Evolutionary conservation across 2,329 filamentous ascomycete genomes (phyloP).

Genomic region (Colletotrichum salicis): DNA sequence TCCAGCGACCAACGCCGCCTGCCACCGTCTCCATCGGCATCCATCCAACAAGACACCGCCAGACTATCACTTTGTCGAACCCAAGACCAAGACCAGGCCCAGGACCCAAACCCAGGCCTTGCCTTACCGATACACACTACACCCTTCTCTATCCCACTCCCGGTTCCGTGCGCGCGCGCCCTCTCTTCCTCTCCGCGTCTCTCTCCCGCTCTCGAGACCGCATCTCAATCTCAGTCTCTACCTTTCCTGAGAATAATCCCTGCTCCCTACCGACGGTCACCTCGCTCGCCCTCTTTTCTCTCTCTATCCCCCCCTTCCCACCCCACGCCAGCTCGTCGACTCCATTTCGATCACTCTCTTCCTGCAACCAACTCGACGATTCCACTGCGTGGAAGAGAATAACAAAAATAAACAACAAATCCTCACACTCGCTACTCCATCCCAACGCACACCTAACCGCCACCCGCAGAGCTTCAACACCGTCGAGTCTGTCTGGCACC

Average conservation of each 20-base stretch:
- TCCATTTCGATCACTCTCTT: conserved; percentile 14
- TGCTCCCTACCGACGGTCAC: conserved; percentile 27
- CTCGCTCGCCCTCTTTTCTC: conserved; percentile 32
- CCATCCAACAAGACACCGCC: conserved; percentile 16
- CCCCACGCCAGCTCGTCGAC: conserved; percentile 16
- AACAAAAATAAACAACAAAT: conserved; percentile 34
- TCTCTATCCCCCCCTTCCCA: conserved; percentile 28
- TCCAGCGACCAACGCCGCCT: conserved; percentile 21
- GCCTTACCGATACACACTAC: background rate
- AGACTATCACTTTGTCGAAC: background rate
- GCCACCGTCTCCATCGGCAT: conserved; percentile 3
- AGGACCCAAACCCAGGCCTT: conserved; percentile 3
- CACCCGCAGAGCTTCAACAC: background rate
- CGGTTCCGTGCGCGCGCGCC: conserved; percentile 25
- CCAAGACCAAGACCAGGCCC: too few species aligned
- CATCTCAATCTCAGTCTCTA: conserved; percentile 5
- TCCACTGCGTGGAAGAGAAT: conserved; percentile 31
- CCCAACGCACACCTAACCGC: background rate
- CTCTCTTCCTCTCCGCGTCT: background rate
- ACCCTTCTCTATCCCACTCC: conserved; percentile 4
- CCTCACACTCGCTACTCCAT: conserved; percentile 20
- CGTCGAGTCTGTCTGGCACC: conserved; percentile 25
- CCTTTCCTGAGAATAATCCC: background rate
- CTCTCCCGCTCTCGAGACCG: background rate
- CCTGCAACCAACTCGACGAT: conserved; percentile 18